These are phyloP conservation scores for Barnettozyma pratensis DNA, from an alignment of 805 yeast genomes.

Conservation along the genomic window DNA sequence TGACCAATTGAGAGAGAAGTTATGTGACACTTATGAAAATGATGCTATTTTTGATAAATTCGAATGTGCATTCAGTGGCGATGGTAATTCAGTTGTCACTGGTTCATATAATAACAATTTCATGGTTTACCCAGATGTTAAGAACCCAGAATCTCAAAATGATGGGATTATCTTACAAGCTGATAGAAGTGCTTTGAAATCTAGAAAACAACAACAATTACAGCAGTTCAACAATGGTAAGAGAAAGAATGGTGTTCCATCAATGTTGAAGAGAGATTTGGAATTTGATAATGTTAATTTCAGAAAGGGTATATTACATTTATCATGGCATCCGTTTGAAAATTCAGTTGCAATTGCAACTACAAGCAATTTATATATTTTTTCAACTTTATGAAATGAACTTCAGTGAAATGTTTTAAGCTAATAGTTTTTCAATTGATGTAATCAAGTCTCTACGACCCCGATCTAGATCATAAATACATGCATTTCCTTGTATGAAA, in stretches of 20 bases:
- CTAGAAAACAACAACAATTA: slow-evolving; percentile 47
- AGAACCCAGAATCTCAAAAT: slow-evolving; percentile 28
- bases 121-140: slow-evolving; percentile 90
- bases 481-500: slow-evolving; percentile 1
- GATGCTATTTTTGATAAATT: slow-evolving; percentile 98
- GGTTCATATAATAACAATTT: slow-evolving; percentile 97
- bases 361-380: slow-evolving; percentile 86
- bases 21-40: slow-evolving; percentile 96
- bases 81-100: slow-evolving; percentile 87
- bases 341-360: slow-evolving; percentile 98
- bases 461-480: background rate
- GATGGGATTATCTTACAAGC: slow-evolving; percentile 85
- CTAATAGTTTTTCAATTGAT: too few relatives aligned
- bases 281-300: slow-evolving; percentile 73
- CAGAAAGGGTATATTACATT: slow-evolving; percentile 88
- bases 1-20: slow-evolving; percentile 85
- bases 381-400: slow-evolving; percentile 57
- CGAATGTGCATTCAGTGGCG: slow-evolving; percentile 94
- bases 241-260: slow-evolving; percentile 30
- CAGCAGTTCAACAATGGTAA: slow-evolving; percentile 21
- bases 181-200: slow-evolving; percentile 94
- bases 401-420: too few relatives aligned
- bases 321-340: slow-evolving; percentile 98
- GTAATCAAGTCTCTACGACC: background rate
- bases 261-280: slow-evolving; percentile 40